Conservation (phyloP, 2,329 filamentous ascomycete genomes). For the Stachybotrys elegans region DNA sequence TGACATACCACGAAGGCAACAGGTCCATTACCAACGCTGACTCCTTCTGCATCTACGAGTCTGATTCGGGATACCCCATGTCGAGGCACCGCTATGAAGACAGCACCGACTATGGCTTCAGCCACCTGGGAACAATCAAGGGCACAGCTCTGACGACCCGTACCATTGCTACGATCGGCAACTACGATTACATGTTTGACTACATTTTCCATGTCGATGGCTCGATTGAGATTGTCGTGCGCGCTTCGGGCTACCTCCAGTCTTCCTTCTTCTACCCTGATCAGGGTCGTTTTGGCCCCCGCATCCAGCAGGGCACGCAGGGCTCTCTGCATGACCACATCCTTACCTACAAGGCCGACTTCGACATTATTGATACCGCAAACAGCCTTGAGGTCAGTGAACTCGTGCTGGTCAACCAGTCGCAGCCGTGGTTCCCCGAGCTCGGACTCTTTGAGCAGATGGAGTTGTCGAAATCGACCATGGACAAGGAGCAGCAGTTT, state of each 20-base stretch:
- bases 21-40: slow-evolving; percentile 22
- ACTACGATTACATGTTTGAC: slow-evolving; percentile 37
- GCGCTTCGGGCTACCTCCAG: slow-evolving; percentile 32
- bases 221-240: slow-evolving; percentile 32
- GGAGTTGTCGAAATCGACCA: slow-evolving; percentile 26
- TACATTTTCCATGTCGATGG: slow-evolving; percentile 30
- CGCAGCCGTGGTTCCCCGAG: slow-evolving; percentile 9
- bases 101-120: slow-evolving; percentile 20
- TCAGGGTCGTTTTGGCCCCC: slow-evolving; percentile 27
- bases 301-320: slow-evolving; percentile 30
- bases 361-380: slow-evolving; percentile 28
- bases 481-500: slow-evolving; percentile 34
- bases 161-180: slow-evolving; percentile 28
- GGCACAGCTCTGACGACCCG: slow-evolving; percentile 19
- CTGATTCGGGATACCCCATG: slow-evolving; percentile 28
- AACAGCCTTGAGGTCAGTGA: slow-evolving; percentile 32
- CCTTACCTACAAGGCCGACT: slow-evolving; percentile 34
- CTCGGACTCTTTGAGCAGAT: slow-evolving; percentile 9
- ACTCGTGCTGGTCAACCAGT: slow-evolving; percentile 29
- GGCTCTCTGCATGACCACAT: slow-evolving; percentile 34
- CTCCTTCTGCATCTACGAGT: slow-evolving; percentile 34
- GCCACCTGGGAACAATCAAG: slow-evolving; percentile 25
- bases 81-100: slow-evolving; percentile 26
- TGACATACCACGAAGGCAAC: slow-evolving; percentile 24
- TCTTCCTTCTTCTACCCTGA: slow-evolving; percentile 29